Percentiles rank a stretch among this genome's conserved stretches.
Conservation (phyloP, 108 stramenopile species). For the Parietichytrium sp. region DNA sequence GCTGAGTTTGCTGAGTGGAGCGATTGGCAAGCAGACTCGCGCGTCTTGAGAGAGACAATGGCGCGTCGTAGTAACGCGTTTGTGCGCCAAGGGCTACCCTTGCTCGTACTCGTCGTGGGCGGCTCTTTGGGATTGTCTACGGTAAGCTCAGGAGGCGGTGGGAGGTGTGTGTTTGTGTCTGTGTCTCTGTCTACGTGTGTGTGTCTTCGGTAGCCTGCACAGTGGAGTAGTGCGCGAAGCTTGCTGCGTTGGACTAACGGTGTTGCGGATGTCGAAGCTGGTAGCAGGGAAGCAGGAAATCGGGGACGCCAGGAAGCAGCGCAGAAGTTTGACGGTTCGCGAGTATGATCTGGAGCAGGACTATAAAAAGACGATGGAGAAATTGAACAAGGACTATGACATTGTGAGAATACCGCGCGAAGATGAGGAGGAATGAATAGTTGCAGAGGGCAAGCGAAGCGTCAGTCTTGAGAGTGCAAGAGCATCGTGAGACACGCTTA, state of each 20-base stretch:
- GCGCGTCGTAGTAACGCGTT: conserved; percentile 5
- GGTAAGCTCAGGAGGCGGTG: background rate
- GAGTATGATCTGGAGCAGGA: conserved; percentile 35
- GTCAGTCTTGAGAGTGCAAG: too few relatives aligned
- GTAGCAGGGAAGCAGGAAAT: conserved; percentile 17
- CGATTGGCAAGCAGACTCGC: too few relatives aligned
- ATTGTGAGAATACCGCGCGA: conserved; percentile 13
- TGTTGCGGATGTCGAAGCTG: too few relatives aligned
- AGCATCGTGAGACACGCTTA: too few relatives aligned
- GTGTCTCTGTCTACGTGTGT: background rate
- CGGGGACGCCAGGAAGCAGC: conserved; percentile 33
- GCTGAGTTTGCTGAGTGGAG: too few relatives aligned
- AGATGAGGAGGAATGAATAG: too few relatives aligned
- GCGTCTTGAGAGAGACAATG: too few relatives aligned
- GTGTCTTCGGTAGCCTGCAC: background rate
- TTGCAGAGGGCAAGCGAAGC: too few relatives aligned
- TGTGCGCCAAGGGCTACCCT: background rate
- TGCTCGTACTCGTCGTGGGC: background rate
- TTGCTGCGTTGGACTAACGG: background rate
- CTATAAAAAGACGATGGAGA: conserved; percentile 23
- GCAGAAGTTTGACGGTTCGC: background rate
- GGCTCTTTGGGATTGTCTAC: conserved; percentile 32
- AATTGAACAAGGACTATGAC: background rate
- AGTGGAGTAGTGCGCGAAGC: background rate
- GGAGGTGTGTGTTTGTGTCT: background rate